Base-by-base conservation (phyloP, 495 filamentous ascomycete genomes). In the Xylaria bambusicola region DNA sequence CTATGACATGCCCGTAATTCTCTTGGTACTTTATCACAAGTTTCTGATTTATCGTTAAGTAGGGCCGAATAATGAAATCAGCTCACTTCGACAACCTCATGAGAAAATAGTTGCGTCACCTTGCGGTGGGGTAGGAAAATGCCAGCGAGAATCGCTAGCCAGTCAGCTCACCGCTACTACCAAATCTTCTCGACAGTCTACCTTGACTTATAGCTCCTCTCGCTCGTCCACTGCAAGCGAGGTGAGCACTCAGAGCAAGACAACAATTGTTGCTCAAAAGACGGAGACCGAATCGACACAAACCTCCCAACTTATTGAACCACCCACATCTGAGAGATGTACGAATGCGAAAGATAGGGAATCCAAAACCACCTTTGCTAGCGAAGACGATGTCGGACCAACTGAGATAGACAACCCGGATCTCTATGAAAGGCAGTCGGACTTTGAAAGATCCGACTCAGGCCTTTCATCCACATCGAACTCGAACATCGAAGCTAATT, bases 111-210 rank as follows among this genome's bases (percentile, higher is more conserved):
- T 20, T 23, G 35, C 15, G 26, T 9, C 26, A 26, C 51, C n/a
- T 23, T 18, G 36, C 26, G 38, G 18, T 29, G 26, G 21, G 18
- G n/a, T 38, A 10, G 49, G 53, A 17, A 41, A 47, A 45, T 36
- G 27, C 31, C 36, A 53, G 17, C 17, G 57, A 46, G 40, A 27
- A 35, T 60, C 48, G 23, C 48, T 52, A 8, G 41, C 48, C 21
- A 60, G 57, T 31, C 49, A 52, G 40, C 41, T 41, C 49, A 60
- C 57, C 17, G 24, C 58, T 6, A 46, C 52, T 3, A 40, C 52
- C 24, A 26, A 54, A 12, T 54, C 36, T 35, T 59, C 40, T 33
- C 41, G 52, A 24, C 23, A 55, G 20, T 56, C 51, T 3, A 52
- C 21, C 23, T 24, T 35, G 18, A 61, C 58, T 9, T 33, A 7